Evolutionary conservation across 1,284 basidiomycete genomes (phyloP).

Genomic region (Grifola frondosa): DNA sequence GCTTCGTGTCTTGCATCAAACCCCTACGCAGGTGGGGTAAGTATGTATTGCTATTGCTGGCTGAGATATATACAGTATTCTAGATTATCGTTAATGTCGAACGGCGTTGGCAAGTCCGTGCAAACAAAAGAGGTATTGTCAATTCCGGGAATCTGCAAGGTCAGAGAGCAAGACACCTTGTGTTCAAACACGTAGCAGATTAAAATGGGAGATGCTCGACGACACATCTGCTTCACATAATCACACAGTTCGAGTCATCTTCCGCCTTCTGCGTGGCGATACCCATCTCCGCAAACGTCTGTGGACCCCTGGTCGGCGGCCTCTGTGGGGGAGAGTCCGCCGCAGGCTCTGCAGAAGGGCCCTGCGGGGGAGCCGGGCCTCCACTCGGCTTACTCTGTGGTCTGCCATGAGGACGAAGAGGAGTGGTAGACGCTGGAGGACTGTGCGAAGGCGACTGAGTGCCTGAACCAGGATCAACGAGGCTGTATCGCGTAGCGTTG

Average conservation of each 20-base stretch:
- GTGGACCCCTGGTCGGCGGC: conserved; percentile 46
- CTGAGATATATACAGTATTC: not conserved
- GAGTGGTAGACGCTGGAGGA: conserved; percentile 3
- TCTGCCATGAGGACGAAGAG: conserved; percentile 5
- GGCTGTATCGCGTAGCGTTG: conserved; percentile 29
- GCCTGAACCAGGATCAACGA: conserved; percentile 27
- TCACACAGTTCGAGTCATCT: conserved; percentile 72
- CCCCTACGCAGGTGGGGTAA: too few relatives aligned
- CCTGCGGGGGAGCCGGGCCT: conserved; percentile 1
- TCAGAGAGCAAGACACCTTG: too few relatives aligned
- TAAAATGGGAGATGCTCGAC: too few relatives aligned
- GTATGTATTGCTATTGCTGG: too few relatives aligned
- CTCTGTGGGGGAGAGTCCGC: conserved; percentile 1
- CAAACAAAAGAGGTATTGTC: not conserved
- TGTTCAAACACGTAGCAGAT: too few relatives aligned
- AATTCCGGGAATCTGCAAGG: too few relatives aligned
- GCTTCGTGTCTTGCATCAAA: too few relatives aligned
- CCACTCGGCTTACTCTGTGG: conserved; percentile 12
- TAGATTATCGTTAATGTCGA: too few relatives aligned
- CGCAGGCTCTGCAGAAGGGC: conserved; percentile 1
- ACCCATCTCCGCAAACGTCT: conserved; percentile 94
- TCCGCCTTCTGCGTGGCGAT: conserved; percentile 72
- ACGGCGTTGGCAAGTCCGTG: too few relatives aligned
- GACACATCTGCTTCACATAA: conserved; percentile 58
- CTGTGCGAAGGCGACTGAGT: conserved; percentile 8